These are phyloP conservation scores for Cucurbita moschata DNA, from an alignment of 306 rosid genomes.

Conservation along the genomic window DNA sequence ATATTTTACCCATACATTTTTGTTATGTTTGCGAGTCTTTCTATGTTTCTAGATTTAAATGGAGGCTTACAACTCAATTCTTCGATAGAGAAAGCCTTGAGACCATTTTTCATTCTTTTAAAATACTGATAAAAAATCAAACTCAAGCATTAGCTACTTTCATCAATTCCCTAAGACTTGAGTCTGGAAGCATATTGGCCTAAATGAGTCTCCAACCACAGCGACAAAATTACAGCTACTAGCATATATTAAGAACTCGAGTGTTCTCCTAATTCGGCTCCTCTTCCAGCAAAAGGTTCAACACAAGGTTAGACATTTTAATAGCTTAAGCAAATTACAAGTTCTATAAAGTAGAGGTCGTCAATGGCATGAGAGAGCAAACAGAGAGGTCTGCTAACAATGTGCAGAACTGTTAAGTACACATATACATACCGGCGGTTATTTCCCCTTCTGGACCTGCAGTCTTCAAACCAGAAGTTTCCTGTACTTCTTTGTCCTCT, in stretches of 20 bases:
- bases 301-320: not conserved
- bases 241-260: not conserved
- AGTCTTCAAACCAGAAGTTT: conserved; percentile 71
- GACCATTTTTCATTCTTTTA: not conserved
- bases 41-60: not conserved
- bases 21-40: not conserved
- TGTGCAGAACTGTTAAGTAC: not conserved
- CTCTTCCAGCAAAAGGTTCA: not conserved
- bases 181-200: not conserved
- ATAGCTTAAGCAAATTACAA: not conserved
- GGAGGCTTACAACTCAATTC: not conserved
- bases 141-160: not conserved
- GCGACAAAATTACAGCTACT: not conserved
- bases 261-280: not conserved
- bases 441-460: conserved; percentile 99
- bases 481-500: conserved; percentile 69
- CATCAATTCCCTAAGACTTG: not conserved
- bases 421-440: conserved; percentile 38
- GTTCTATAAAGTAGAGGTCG: not conserved
- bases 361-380: not conserved
- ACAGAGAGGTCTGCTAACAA: not conserved
- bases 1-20: not conserved
- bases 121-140: not conserved
- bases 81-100: not conserved
- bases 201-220: not conserved